Evolutionary conservation across 768 basidiomycete genomes (phyloP).

Genomic region (Tricholoma furcatifolium): DNA sequence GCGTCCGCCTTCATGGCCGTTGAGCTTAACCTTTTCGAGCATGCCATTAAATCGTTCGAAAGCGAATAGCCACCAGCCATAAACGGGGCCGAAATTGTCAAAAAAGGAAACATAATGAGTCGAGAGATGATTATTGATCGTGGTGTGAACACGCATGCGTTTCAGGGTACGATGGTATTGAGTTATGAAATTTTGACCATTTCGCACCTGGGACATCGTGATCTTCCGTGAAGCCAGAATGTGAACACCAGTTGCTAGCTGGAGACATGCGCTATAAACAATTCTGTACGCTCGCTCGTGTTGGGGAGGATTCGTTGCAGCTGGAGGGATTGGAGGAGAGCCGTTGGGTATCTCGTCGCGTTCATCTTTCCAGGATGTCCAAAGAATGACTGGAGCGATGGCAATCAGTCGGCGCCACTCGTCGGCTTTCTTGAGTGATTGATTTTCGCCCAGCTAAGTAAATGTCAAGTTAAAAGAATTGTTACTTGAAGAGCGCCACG

Average conservation of each 20-base stretch:
- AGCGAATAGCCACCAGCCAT: constrained; percentile 34
- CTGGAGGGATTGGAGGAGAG: background rate
- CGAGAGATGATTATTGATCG: constrained; percentile 29
- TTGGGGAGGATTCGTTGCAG: background rate
- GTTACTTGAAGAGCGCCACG: no score
- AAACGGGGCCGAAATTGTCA: constrained; percentile 27
- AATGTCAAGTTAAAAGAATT: no score
- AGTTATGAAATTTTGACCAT: no score
- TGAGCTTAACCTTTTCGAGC: constrained; percentile 29
- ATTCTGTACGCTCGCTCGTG: no score
- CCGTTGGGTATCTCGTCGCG: background rate
- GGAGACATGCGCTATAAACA: no score
- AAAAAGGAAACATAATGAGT: constrained; percentile 24
- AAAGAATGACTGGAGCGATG: background rate
- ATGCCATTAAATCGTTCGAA: constrained; percentile 35
- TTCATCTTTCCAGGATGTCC: background rate
- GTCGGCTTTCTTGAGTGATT: constrained; percentile 31
- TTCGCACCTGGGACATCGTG: no score
- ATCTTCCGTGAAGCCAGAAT: no score
- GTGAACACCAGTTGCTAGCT: no score
- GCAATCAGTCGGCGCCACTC: constrained; percentile 27
- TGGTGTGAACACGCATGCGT: constrained; percentile 15
- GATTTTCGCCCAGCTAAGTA: constrained; percentile 28
- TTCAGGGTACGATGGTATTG: no score
- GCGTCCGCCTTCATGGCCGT: constrained; percentile 17